Evolutionary conservation across 2,329 filamentous ascomycete species (phyloP), one percentile per base, ranked within the genome.

Genomic region (Fusarium subglutinans): DNA sequence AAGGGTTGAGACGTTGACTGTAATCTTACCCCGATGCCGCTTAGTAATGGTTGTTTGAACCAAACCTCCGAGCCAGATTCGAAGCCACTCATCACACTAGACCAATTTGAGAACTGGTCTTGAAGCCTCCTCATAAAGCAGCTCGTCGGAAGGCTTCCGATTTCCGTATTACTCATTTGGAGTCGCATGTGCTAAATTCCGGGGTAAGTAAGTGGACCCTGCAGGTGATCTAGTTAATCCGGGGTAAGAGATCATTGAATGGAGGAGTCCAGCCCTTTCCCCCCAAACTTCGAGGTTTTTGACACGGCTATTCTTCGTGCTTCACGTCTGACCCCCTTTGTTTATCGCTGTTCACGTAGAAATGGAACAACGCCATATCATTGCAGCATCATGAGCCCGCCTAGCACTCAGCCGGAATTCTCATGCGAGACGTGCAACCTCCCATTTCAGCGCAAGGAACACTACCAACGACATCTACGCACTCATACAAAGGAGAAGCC

Each of bases 401-500:
- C 24, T 3, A 47, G 26, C 40, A 12, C 41, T 4, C 63, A 66
- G 14, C 24, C 35, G 28, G 48, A 54, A 15, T 66, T 66, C 22
- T 47, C 41, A 8, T 66, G 63, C 40, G 48, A 63, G n/a, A 66
- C 47, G 26, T 66, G 63, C 35, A 54, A 66, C 8, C 48, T 66
- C 10, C 35, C 48, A 6, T 63, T 66, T 4, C 63, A 63, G 18
- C 63, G 63, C 6, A 66, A 38, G n/a, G 63, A 66, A 6, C 58
- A 66, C 10, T 63, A 66, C 40, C 47, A 66, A 1, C 33, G 58
- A 30, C 58, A 63, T 15, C 47, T 66, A 1, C 63, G 58, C 40
- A 66, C 63, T 17, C 63, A 63, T 15, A 66, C 63, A 24, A 66
- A 66, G 14, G 48, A 63, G 35, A 63, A 55, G 15, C 63, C 63